Evolutionary conservation across 306 rosid species (phyloP).

Genomic region (Vigna trinervia): DNA sequence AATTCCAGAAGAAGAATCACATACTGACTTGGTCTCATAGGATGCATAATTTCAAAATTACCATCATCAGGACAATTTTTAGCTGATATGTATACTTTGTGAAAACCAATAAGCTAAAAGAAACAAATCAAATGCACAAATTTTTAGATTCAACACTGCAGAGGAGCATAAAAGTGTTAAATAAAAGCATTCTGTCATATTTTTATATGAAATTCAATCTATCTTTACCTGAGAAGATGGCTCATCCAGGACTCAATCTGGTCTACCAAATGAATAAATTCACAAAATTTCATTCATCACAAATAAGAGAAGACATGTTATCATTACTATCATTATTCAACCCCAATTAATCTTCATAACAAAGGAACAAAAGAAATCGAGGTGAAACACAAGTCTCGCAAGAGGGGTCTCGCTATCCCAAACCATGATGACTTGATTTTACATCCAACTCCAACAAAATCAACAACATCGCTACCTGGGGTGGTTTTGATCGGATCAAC

Average conservation of each 20-base stretch:
- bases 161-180: not conserved
- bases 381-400: conserved; percentile 34
- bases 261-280: conserved; percentile 34
- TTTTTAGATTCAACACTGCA: conserved; percentile 31
- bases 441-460: not conserved
- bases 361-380: conserved; percentile 31
- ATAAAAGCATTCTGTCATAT: not conserved
- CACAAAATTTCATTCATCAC: conserved; percentile 20
- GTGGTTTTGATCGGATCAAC: conserved; percentile 63
- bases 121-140: conserved; percentile 36
- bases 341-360: conserved; percentile 29
- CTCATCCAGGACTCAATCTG: conserved; percentile 27
- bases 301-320: conserved; percentile 24
- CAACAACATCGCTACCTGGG: conserved; percentile 55
- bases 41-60: conserved; percentile 28
- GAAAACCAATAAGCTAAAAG: conserved; percentile 21
- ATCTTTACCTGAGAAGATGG: conserved; percentile 15
- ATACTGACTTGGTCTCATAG: not conserved
- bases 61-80: conserved; percentile 2
- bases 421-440: conserved; percentile 8
- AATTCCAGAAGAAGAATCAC: conserved; percentile 26
- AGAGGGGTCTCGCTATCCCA: conserved; percentile 41
- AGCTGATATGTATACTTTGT: not conserved
- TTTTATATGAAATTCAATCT: conserved; percentile 7
- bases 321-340: not conserved